phyloP scores from a whole-genome alignment of 768 basidiomycete genomes.

The Auricularia heimuer region DNA sequence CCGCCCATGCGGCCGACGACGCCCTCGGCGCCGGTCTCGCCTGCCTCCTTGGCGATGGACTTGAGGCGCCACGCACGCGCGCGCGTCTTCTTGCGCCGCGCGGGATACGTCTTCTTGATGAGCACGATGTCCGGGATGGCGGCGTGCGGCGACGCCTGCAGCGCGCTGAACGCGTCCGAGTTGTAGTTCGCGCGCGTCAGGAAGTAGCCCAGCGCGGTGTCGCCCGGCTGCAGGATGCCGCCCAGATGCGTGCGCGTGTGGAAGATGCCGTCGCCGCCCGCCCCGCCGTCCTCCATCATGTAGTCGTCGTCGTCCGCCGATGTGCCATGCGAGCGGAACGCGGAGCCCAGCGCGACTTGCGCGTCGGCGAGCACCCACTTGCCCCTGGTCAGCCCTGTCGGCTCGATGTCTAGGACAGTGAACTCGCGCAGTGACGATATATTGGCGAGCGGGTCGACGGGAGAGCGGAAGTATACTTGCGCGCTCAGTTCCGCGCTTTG shows the following conservation, averaged over 20 bases:
- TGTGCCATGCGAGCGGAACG: constrained; percentile 49
- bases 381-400: constrained; percentile 58
- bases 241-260: constrained; percentile 97
- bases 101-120: constrained; percentile 92
- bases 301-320: constrained; percentile 35
- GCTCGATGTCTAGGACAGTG: constrained; percentile 89
- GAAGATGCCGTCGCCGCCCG: constrained; percentile 65
- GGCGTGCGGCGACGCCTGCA: constrained; percentile 34
- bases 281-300: constrained; percentile 55
- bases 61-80: constrained; percentile 79
- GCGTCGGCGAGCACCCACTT: constrained; percentile 81
- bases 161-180: constrained; percentile 68
- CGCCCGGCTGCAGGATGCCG: constrained; percentile 86
- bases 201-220: constrained; percentile 85
- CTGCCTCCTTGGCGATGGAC: constrained; percentile 86
- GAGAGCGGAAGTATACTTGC: constrained; percentile 80
- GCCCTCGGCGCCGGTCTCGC: constrained; percentile 60
- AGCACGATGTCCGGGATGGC: constrained; percentile 87
- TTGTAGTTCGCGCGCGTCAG: constrained; percentile 89
- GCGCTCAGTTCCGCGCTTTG: constrained; percentile 72
- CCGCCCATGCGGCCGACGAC: constrained; percentile 88
- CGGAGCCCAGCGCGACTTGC: constrained; percentile 79
- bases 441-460: constrained; percentile 76
- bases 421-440: constrained; percentile 88
- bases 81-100: constrained; percentile 82